Percentiles rank a stretch among this genome's conserved stretches.
Conservation (phyloP, 2,329 filamentous ascomycete genomes). For the Phaeophleospora eucalypticola region DNA sequence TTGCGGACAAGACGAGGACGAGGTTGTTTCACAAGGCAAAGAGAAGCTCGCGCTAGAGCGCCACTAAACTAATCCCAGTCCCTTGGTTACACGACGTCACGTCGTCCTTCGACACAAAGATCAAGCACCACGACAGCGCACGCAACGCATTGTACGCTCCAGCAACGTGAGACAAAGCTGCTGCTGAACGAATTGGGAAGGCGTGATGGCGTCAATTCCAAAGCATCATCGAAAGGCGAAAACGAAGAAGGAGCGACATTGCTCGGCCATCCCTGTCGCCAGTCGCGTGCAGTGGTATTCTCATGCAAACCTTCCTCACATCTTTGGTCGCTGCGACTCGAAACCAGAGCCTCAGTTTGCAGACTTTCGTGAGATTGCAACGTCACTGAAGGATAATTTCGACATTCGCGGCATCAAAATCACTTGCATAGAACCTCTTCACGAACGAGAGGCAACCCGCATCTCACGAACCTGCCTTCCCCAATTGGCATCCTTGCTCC, state of each 20-base stretch:
- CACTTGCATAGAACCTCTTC: no score
- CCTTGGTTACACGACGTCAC: neutral
- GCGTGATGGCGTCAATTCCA: neutral
- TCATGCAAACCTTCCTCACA: no score
- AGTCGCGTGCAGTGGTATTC: neutral
- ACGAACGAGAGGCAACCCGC: neutral
- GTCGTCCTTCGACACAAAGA: neutral
- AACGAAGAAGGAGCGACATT: no score
- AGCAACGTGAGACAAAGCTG: neutral
- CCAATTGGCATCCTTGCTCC: neutral
- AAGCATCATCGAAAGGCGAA: neutral
- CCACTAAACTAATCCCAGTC: neutral
- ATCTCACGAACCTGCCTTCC: neutral
- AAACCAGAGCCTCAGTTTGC: no score
- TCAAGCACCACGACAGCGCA: neutral
- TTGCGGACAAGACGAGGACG: no score
- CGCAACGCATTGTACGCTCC: neutral
- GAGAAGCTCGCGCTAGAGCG: neutral
- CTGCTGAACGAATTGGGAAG: neutral
- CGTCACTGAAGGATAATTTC: no score
- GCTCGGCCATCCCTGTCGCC: no score
- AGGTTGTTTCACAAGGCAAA: no score
- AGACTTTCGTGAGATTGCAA: no score
- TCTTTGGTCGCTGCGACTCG: no score
- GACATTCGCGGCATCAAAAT: no score